These are phyloP conservation scores for Chytriomyces sp. DNA, from an alignment of 192 early-diverging fungal genomes.

Conservation along the genomic window DNA sequence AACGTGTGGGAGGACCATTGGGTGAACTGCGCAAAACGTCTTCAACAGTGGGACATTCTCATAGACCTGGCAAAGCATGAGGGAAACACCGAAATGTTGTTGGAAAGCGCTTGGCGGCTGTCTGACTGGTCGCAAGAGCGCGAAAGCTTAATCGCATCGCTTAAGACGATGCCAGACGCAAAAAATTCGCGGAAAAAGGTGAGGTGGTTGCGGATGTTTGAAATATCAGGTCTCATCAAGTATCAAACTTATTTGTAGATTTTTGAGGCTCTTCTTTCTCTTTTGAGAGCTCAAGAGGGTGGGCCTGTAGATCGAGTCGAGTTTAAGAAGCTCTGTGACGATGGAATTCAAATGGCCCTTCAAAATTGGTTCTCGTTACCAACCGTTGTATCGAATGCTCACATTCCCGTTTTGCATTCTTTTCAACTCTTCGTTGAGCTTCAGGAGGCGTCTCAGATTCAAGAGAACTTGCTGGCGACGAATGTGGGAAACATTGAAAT, in stretches of 20 bases:
- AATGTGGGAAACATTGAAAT: conserved; percentile 81
- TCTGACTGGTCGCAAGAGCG: conserved; percentile 89
- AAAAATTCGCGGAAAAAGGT: conserved; percentile 70
- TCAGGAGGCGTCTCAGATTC: conserved; percentile 88
- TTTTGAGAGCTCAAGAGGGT: conserved; percentile 68
- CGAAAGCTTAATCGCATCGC: conserved; percentile 70
- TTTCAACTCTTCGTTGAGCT: conserved; percentile 99
- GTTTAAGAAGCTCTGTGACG: conserved; percentile 81
- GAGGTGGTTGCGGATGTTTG: conserved; percentile 55
- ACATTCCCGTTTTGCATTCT: conserved; percentile 82
- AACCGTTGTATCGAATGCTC: conserved; percentile 78
- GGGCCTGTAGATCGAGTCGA: conserved; percentile 46
- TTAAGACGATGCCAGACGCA: conserved; percentile 63
- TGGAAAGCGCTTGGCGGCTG: conserved; percentile 94
- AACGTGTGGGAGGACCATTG: conserved; percentile 97
- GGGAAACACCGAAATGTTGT: conserved; percentile 77
- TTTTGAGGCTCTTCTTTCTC: conserved; percentile 83
- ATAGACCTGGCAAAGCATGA: conserved; percentile 91
- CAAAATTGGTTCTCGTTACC: conserved; percentile 85
- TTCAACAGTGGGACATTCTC: conserved; percentile 98
- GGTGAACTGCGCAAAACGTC: conserved; percentile 82
- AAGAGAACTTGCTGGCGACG: conserved; percentile 75
- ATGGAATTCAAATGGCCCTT: conserved; percentile 83
- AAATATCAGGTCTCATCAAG: conserved; percentile 29
- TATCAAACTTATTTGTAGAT: conserved; percentile 36